A percentile compares a stretch with the other conserved stretches of the same genome.
phyloP scores from a whole-genome alignment of 179 eudicot species.

The Actinidia arguta region DNA sequence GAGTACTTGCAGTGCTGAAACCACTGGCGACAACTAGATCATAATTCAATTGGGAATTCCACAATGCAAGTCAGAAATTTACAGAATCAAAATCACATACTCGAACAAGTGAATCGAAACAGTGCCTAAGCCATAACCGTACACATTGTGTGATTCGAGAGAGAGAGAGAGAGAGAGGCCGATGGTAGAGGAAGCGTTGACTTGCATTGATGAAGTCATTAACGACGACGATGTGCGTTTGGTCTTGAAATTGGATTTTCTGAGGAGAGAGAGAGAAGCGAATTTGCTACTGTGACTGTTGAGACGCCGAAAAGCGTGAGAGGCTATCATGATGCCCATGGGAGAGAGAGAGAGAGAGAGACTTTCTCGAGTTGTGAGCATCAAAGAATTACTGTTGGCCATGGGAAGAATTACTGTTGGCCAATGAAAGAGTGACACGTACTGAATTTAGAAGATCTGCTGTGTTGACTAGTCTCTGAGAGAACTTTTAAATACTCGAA shows the following conservation, averaged over 20 bases:
- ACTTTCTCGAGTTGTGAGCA: background rate
- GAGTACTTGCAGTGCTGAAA: slow-evolving; percentile 24
- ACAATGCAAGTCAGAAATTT: background rate
- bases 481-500: too few relatives aligned
- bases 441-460: background rate
- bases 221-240: slow-evolving; percentile 9
- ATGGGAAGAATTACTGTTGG: background rate
- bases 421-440: slow-evolving; percentile 6
- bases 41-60: background rate
- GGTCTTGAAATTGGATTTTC: slow-evolving; percentile 7
- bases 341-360: slow-evolving; percentile 1
- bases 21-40: background rate
- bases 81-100: background rate
- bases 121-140: background rate
- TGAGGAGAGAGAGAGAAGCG: background rate
- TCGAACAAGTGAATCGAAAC: too few relatives aligned
- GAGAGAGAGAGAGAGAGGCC: slow-evolving; percentile 17
- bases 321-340: slow-evolving; percentile 8
- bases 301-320: background rate
- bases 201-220: slow-evolving; percentile 28
- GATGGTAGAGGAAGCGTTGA: slow-evolving; percentile 33
- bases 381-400: background rate
- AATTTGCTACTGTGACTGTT: background rate
- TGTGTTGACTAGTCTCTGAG: too few relatives aligned
- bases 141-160: background rate